A percentile compares a stretch with the other conserved stretches of the same genome.
phyloP scores from a whole-genome alignment of 2,329 filamentous ascomycete genomes.

The Hymenoscyphus infarciens region DNA sequence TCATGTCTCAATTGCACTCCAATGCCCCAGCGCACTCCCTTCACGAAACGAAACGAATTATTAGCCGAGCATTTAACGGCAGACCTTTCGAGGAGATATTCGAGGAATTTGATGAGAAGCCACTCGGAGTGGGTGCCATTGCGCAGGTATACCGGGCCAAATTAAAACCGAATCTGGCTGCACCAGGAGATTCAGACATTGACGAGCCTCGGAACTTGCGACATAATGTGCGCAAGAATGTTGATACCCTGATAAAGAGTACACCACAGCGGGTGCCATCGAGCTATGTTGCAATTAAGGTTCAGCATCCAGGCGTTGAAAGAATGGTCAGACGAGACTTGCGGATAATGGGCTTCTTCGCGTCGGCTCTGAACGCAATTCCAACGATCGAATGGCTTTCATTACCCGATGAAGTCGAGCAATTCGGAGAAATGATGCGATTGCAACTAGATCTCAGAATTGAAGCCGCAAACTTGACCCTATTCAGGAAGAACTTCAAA shows the following conservation, averaged over 20 bases:
- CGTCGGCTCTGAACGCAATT: slow-evolving; percentile 74
- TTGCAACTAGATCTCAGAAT: slow-evolving; percentile 95
- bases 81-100: slow-evolving; percentile 86
- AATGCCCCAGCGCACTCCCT: slow-evolving; percentile 91
- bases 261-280: slow-evolving; percentile 83
- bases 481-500: slow-evolving; percentile 88
- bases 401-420: slow-evolving; percentile 85
- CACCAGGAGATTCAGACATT: slow-evolving; percentile 55
- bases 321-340: slow-evolving; percentile 85
- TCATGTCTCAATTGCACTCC: slow-evolving; percentile 94
- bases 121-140: slow-evolving; percentile 90
- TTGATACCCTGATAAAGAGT: slow-evolving; percentile 83
- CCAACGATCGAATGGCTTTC: slow-evolving; percentile 98
- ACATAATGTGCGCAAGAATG: slow-evolving; percentile 71
- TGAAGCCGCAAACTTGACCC: slow-evolving; percentile 83
- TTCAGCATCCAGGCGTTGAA: slow-evolving; percentile 89
- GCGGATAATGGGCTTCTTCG: slow-evolving; percentile 92
- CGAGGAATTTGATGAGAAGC: slow-evolving; percentile 86
- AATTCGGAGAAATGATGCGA: slow-evolving; percentile 98
- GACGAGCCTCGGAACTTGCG: slow-evolving; percentile 55
- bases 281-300: slow-evolving; percentile 91
- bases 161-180: slow-evolving; percentile 73
- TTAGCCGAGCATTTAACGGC: slow-evolving; percentile 78
- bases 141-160: slow-evolving; percentile 97
- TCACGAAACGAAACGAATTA: slow-evolving; percentile 70